Percentiles rank a stretch among this genome's conserved stretches.
Conservation (phyloP, 345 rosid species). For the Arabis hirsuta region DNA sequence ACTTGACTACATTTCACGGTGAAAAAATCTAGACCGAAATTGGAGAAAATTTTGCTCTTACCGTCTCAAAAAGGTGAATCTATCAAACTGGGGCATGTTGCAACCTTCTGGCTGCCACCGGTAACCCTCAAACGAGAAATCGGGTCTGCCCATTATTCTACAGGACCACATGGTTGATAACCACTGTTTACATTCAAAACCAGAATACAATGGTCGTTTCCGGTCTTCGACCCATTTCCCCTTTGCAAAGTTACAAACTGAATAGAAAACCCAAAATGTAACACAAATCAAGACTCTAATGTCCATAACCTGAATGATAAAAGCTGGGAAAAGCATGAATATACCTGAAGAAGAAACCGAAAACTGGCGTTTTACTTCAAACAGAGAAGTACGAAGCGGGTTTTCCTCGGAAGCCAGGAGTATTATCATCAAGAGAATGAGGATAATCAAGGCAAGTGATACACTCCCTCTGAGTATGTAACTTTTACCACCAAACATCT, state of each 20-base stretch:
- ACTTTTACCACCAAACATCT: conserved; percentile 34
- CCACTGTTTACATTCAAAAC: conserved; percentile 70
- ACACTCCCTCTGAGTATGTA: conserved; percentile 41
- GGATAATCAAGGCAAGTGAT: conserved; percentile 39
- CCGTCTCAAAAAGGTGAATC: conserved; percentile 68
- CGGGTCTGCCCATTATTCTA: conserved; percentile 60
- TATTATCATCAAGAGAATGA: conserved; percentile 26
- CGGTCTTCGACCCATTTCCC: conserved; percentile 68
- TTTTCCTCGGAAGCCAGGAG: conserved; percentile 34
- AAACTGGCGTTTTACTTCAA: conserved; percentile 37
- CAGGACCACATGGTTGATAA: conserved; percentile 79
- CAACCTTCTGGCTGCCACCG: conserved; percentile 85
- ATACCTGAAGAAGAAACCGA: conserved; percentile 45
- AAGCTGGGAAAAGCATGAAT: background rate
- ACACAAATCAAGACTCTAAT: background rate
- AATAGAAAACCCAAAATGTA: conserved; percentile 19
- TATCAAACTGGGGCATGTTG: conserved; percentile 64
- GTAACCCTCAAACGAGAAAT: conserved; percentile 73
- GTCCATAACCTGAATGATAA: background rate
- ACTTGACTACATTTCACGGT: background rate
- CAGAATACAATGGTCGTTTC: conserved; percentile 66
- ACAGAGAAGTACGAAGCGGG: conserved; percentile 30
- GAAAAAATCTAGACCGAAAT: background rate
- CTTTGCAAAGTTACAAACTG: conserved; percentile 72
- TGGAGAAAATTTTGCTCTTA: conserved; percentile 17